Base-by-base conservation (phyloP, 495 filamentous ascomycete species). In the Neurospora cerealis region DNA sequence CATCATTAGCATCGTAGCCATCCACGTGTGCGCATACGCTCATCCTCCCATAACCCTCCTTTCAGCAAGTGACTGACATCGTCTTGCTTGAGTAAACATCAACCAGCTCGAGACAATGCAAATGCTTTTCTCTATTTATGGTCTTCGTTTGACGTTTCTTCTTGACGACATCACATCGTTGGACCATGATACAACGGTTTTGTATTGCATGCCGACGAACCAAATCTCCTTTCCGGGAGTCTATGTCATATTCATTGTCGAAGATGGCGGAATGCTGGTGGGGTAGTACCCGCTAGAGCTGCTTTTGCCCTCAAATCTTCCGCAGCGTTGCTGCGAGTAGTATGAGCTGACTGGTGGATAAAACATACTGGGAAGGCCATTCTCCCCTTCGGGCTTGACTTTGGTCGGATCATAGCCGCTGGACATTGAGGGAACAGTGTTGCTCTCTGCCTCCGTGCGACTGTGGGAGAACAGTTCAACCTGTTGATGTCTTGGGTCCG, bases 241-340 rank as follows among this genome's bases (percentile, higher is more conserved):
- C 54, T 66, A 66, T 36, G 78, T 78, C 74, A 81, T 79, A 48
- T 78, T 81, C 71, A 80, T 77, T 32, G 76, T 77, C 24, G 78
- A 76, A 38, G 78, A 73, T 7, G 79, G 77, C 21, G 79, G 77
- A 42, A 82, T 72, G 73, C 81, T 75, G 13, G 83, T 83, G 17
- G 85, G 85, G 70, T 87, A 87, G 69, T 83, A 84, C 19, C 84
- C 85, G 15, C 70, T 71, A 13, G 84, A 86, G 69, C 79, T 81
- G 21, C 81, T 28, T 71, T 85, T 87, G 40, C 83, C 83, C 71
- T 86, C 84, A 73, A 84, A 86, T 54, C 83, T 77, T 10, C 80
- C 82, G 71, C 83, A 84, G 17, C 77, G 77, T 34, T 17, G 28
- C 66, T 81, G 77, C 46, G 77, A 69, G 70, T 81, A 83, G 76